Conservation (phyloP, 2,329 filamentous ascomycete genomes). For the Endoconidiophora laricicola region DNA sequence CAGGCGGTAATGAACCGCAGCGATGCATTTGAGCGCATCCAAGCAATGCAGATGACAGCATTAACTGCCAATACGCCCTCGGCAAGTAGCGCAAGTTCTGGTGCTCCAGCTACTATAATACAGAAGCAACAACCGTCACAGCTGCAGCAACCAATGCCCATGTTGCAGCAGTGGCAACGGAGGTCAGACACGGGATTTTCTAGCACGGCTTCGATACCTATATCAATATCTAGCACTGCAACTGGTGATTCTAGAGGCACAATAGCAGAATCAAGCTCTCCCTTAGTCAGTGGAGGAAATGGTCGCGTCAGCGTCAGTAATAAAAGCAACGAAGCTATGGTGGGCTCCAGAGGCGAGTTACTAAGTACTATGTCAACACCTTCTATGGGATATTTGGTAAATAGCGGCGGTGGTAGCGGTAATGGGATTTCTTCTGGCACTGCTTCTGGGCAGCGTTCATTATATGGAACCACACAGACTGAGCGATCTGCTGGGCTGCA, state of each 20-base stretch:
- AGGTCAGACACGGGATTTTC: background rate
- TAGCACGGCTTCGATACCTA: background rate
- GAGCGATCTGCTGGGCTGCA: background rate
- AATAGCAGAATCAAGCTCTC: too few species aligned
- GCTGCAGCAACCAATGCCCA: background rate
- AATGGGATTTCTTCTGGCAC: background rate
- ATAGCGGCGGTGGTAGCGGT: background rate
- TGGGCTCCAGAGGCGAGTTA: too few species aligned
- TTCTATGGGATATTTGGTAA: background rate
- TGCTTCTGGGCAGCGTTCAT: too few species aligned
- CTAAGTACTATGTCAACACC: background rate
- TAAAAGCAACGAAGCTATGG: too few species aligned
- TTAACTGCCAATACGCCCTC: background rate
- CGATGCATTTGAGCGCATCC: slow-evolving; percentile 7
- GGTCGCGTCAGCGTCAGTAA: too few species aligned
- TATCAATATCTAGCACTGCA: too few species aligned
- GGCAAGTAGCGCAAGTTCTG: background rate
- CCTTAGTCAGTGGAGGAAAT: too few species aligned
- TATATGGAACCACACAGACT: too few species aligned
- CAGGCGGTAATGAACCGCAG: slow-evolving; percentile 10
- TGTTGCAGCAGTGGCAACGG: background rate
- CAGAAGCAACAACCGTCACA: background rate
- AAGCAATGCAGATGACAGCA: slow-evolving; percentile 8
- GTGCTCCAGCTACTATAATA: background rate
- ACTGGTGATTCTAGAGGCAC: too few species aligned